Evolutionary conservation across 805 yeast species (phyloP).

Genomic region (Hanseniaspora valbyensis): DNA sequence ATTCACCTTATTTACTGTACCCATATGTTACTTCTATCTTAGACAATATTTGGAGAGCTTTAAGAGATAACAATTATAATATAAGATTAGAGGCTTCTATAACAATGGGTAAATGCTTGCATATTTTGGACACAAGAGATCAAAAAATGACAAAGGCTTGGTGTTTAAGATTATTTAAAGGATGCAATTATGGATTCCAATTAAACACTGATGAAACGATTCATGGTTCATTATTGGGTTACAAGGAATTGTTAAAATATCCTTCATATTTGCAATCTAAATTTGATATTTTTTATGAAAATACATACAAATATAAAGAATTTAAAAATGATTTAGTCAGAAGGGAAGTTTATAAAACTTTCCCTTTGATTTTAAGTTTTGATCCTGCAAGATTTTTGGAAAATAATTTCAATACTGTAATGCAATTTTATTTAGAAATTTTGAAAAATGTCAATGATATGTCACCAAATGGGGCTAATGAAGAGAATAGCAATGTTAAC

Average conservation of each 20-base stretch:
- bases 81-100: constrained; percentile 78
- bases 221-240: constrained; percentile 81
- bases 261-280: constrained; percentile 59
- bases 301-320: constrained; percentile 61
- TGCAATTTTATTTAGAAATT: constrained; percentile 66
- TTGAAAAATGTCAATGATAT: constrained; percentile 49
- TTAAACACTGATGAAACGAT: constrained; percentile 50
- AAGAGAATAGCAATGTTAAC: constrained; percentile 6
- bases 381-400: constrained; percentile 66
- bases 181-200: constrained; percentile 52
- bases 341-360: constrained; percentile 69
- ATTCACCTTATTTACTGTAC: constrained; percentile 75
- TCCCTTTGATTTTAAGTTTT: constrained; percentile 74
- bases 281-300: constrained; percentile 67
- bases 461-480: constrained; percentile 17
- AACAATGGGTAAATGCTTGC: constrained; percentile 65
- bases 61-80: constrained; percentile 63
- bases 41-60: constrained; percentile 76
- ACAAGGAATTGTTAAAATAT: constrained; percentile 60
- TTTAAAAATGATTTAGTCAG: constrained; percentile 66
- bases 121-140: constrained; percentile 72
- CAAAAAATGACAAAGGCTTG: constrained; percentile 56
- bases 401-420: constrained; percentile 66
- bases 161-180: constrained; percentile 59
- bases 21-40: constrained; percentile 67